Percentiles rank a stretch among this genome's conserved stretches.
These are phyloP conservation scores for Kwoniella bestiolae DNA, from an alignment of 768 basidiomycete species.

Conservation along the genomic window DNA sequence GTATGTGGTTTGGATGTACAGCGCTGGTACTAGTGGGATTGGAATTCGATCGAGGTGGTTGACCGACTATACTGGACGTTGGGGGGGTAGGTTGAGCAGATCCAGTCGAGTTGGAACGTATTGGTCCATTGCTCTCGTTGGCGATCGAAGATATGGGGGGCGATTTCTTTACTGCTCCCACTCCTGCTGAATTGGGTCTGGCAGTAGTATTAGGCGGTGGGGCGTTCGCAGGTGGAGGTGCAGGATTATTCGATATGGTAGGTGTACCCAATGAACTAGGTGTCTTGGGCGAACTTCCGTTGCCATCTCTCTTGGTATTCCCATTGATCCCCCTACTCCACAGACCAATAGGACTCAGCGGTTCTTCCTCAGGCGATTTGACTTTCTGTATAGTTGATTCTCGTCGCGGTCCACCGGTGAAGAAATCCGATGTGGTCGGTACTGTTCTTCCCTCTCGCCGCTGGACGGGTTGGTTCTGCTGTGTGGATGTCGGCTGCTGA, in stretches of 20 bases:
- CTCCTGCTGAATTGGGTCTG: not conserved
- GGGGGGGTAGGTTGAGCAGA: not conserved
- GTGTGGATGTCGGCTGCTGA: not conserved
- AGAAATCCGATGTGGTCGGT: constrained; percentile 45
- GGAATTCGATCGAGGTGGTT: constrained; percentile 4
- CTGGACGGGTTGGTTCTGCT: constrained; percentile 17
- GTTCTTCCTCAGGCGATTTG: constrained; percentile 6
- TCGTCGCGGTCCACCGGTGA: constrained; percentile 24
- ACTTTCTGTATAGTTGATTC: constrained; percentile 9
- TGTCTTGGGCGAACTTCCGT: constrained; percentile 4
- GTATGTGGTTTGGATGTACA: no score
- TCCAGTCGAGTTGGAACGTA: constrained; percentile 1
- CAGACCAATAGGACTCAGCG: constrained; percentile 1
- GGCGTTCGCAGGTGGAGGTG: not conserved
- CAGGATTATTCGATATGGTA: not conserved
- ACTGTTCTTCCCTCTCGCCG: constrained; percentile 45
- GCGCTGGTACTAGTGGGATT: not conserved
- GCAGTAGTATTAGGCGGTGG: not conserved
- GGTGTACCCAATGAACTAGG: constrained; percentile 13
- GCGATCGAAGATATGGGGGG: not conserved
- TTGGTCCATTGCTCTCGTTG: not conserved
- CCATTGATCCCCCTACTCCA: constrained; percentile 14
- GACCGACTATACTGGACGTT: not conserved
- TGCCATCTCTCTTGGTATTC: not conserved
- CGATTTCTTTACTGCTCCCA: not conserved